phyloP scores from a whole-genome alignment of 1,284 basidiomycete species.

The Apiotrichum akiyoshidainum region DNA sequence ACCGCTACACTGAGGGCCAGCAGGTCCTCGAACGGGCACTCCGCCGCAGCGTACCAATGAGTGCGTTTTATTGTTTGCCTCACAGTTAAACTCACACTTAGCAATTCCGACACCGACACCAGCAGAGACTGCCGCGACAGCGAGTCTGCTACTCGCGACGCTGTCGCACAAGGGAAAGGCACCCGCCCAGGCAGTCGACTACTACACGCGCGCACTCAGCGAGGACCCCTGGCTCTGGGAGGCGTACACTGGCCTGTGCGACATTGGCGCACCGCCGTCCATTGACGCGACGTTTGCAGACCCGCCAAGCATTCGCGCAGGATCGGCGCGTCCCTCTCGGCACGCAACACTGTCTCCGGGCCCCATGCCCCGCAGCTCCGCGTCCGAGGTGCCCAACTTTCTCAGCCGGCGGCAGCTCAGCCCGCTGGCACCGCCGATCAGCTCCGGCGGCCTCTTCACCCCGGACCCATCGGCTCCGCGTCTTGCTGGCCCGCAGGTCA shows the following conservation, averaged over 20 bases:
- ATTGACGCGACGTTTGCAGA: constrained; percentile 33
- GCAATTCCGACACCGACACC: constrained; percentile 29
- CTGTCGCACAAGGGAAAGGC: constrained; percentile 51
- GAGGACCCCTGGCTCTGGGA: constrained; percentile 86
- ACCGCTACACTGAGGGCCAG: constrained; percentile 54
- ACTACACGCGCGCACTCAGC: constrained; percentile 68
- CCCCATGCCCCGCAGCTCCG: constrained; percentile 46
- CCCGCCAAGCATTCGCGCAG: constrained; percentile 25
- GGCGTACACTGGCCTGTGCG: constrained; percentile 83
- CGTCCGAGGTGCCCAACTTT: constrained; percentile 53
- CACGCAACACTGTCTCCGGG: constrained; percentile 57
- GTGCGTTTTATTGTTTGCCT: constrained; percentile 20
- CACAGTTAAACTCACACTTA: constrained; percentile 5
- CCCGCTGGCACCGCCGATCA: constrained; percentile 48
- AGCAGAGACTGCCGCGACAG: constrained; percentile 29
- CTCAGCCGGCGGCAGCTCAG: constrained; percentile 53
- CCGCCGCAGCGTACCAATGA: constrained; percentile 29
- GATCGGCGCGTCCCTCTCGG: constrained; percentile 36
- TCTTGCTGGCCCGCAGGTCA: constrained; percentile 32
- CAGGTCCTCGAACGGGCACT: constrained; percentile 41
- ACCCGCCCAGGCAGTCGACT: constrained; percentile 66
- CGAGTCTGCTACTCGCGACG: constrained; percentile 35
- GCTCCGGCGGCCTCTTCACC: constrained; percentile 68
- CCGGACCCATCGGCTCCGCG: constrained; percentile 54
- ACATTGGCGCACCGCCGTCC: constrained; percentile 54